A percentile compares a stretch with the other conserved stretches of the same genome.
Evolutionary conservation across 1,284 basidiomycete species (phyloP).

Genomic region (Xerocomus minutiporus): DNA sequence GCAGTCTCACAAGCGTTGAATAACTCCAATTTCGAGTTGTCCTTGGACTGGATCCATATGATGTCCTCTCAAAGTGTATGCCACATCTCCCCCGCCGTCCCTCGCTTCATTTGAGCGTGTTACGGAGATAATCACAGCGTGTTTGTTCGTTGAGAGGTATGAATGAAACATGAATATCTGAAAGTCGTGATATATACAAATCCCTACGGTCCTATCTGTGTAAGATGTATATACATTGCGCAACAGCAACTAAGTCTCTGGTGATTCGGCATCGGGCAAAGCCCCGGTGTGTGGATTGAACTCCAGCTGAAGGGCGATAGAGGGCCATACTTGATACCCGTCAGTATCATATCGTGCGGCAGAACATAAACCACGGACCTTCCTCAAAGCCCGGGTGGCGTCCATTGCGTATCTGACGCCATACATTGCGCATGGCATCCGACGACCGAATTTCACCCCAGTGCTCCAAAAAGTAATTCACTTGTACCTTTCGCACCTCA

Average conservation of each 20-base stretch:
- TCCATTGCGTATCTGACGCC: conserved; percentile 76
- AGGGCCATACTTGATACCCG: conserved; percentile 56
- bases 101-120: not conserved
- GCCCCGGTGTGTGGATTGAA: conserved; percentile 41
- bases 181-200: conserved; percentile 4
- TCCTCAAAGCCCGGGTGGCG: conserved; percentile 81
- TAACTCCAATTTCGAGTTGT: conserved; percentile 20
- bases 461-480: conserved; percentile 73
- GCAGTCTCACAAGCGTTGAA: conserved; percentile 59
- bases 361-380: conserved; percentile 38
- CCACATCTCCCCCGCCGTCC: not conserved
- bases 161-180: not conserved
- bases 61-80: not conserved
- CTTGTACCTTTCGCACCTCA: conserved; percentile 79
- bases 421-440: conserved; percentile 77
- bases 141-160: not conserved
- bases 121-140: not conserved
- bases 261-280: conserved; percentile 18
- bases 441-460: conserved; percentile 80
- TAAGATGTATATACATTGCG: conserved; percentile 1
- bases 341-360: conserved; percentile 3
- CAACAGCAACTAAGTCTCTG: conserved; percentile 14
- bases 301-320: conserved; percentile 58
- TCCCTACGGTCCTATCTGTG: conserved; percentile 1
- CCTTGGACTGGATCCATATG: not conserved